phyloP scores from a whole-genome alignment of 176 grass and related monocot genomes.

The Paspalum notatum region DNA sequence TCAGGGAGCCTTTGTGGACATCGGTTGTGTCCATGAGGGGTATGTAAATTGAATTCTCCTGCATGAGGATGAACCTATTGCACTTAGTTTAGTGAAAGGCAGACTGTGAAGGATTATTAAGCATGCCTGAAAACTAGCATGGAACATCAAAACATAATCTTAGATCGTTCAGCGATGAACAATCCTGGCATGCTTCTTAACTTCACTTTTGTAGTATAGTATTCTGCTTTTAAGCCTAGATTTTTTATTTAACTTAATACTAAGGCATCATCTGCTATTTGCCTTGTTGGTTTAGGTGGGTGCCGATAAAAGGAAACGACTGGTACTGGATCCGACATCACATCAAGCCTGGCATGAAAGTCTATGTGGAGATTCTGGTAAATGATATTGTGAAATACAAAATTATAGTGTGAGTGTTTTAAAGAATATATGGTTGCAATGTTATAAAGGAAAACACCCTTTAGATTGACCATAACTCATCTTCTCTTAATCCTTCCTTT shows the following conservation, averaged over 20 bases:
- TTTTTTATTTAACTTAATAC: constrained; percentile 9
- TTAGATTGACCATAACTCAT: background rate
- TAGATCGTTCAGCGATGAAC: background rate
- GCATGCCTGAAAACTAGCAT: background rate
- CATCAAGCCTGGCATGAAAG: constrained; percentile 92
- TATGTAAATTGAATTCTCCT: constrained; percentile 37
- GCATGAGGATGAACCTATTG: background rate
- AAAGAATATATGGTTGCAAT: constrained; percentile 3
- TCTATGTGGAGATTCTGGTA: constrained; percentile 87
- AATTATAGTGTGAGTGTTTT: background rate
- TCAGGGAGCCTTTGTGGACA: constrained; percentile 95
- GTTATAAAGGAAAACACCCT: constrained; percentile 15
- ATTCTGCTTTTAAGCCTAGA: background rate
- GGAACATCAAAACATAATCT: background rate
- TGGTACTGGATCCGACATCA: constrained; percentile 99
- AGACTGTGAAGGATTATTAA: background rate
- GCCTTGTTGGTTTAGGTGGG: constrained; percentile 62
- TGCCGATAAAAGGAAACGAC: constrained; percentile 96
- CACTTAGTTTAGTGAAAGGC: constrained; percentile 17
- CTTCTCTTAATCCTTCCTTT: background rate
- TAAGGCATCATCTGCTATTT: constrained; percentile 11
- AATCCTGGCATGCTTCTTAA: background rate
- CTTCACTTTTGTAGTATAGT: background rate
- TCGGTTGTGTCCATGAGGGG: constrained; percentile 92
- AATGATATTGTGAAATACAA: constrained; percentile 36